phyloP scores from a whole-genome alignment of 179 eudicot genomes.

The Beta corolliflora region DNA sequence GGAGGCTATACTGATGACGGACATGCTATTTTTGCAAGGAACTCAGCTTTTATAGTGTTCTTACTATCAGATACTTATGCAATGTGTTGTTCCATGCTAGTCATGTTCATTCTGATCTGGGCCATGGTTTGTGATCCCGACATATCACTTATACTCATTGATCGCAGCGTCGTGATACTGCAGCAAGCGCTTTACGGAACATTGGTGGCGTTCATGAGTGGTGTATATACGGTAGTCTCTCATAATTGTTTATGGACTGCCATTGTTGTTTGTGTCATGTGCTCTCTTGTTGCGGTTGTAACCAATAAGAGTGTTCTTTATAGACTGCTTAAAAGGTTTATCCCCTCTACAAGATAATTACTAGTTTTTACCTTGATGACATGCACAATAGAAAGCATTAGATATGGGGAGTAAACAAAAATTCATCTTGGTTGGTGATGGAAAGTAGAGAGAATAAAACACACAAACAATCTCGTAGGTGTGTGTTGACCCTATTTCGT shows the following conservation, averaged over 20 bases:
- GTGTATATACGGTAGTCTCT: conserved; percentile 21
- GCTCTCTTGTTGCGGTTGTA: conserved; percentile 17
- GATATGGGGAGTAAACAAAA: too few species aligned
- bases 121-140: conserved; percentile 20
- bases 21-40: conserved; percentile 1
- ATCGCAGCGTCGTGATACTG: conserved; percentile 18
- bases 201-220: conserved; percentile 21
- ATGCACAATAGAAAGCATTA: too few species aligned
- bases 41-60: conserved; percentile 21
- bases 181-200: conserved; percentile 23
- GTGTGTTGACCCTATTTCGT: too few species aligned
- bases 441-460: too few species aligned
- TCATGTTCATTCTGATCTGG: conserved; percentile 25
- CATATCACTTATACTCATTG: conserved; percentile 14
- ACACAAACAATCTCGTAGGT: too few species aligned
- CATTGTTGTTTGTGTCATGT: conserved; percentile 12
- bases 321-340: conserved; percentile 12
- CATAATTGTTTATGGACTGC: conserved; percentile 18
- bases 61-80: conserved; percentile 25
- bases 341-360: not conserved
- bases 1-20: conserved; percentile 16
- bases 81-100: conserved; percentile 27
- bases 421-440: too few species aligned
- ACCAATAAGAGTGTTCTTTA: conserved; percentile 17
- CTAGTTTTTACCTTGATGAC: too few species aligned